A percentile compares a stretch with the other conserved stretches of the same genome.
Conservation (phyloP, 129 eudicot species). For the Flaveria brownii region DNA sequence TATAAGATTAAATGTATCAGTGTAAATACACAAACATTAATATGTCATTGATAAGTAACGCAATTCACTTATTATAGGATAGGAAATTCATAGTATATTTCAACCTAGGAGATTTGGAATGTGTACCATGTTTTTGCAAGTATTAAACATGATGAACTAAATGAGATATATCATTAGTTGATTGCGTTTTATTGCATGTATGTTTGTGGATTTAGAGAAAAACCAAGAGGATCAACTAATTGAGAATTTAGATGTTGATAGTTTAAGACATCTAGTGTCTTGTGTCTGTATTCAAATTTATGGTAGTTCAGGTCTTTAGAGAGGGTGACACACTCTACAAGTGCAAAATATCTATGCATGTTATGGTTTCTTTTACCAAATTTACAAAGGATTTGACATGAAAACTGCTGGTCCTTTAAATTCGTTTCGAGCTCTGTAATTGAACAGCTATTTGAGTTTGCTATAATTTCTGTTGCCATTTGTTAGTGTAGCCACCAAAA, state of each 20-base stretch:
- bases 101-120: background rate
- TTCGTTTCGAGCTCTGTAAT: background rate
- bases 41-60: background rate
- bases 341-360: background rate
- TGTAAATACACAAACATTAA: background rate
- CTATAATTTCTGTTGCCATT: background rate
- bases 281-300: background rate
- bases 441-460: background rate
- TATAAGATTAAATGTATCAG: background rate
- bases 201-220: background rate
- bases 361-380: background rate
- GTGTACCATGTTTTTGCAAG: background rate
- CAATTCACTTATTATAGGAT: background rate
- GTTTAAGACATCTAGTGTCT: conserved; percentile 6
- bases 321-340: background rate
- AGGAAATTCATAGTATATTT: background rate
- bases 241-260: background rate
- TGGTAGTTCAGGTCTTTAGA: background rate
- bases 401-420: background rate
- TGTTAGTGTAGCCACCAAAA: background rate
- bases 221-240: background rate
- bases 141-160: background rate
- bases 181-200: background rate
- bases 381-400: background rate
- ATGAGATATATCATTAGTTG: background rate